These are phyloP conservation scores for Coniferiporia weirii DNA, from an alignment of 1,284 basidiomycete species.

Conservation along the genomic window DNA sequence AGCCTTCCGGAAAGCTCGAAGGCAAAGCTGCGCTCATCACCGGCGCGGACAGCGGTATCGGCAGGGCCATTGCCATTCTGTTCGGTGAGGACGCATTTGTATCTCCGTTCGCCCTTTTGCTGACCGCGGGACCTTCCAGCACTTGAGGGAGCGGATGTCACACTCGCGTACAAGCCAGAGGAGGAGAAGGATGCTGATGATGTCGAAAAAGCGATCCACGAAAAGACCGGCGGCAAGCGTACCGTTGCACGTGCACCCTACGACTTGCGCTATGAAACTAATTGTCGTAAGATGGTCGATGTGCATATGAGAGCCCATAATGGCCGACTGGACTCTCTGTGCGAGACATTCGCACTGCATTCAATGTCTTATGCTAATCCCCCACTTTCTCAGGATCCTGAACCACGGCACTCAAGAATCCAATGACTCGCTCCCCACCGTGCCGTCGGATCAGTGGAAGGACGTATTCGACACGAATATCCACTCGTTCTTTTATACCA, in stretches of 20 bases:
- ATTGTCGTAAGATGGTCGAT: conserved; percentile 38
- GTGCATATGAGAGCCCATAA: conserved; percentile 36
- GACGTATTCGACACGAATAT: conserved; percentile 47
- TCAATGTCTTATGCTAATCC: conserved; percentile 1
- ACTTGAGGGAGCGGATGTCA: conserved; percentile 53
- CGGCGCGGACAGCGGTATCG: conserved; percentile 48
- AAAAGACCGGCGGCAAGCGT: conserved; percentile 35
- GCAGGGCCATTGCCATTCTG: conserved; percentile 33
- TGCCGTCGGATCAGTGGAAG: conserved; percentile 46
- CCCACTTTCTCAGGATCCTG: conserved; percentile 34
- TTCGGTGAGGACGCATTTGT: conserved; percentile 28
- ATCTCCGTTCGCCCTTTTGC: conserved; percentile 18
- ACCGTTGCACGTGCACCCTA: conserved; percentile 37
- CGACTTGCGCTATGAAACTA: conserved; percentile 41
- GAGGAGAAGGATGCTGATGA: conserved; percentile 44
- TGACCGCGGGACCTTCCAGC: conserved; percentile 28
- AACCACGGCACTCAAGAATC: conserved; percentile 51
- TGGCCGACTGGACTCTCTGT: conserved; percentile 42
- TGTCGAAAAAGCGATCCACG: conserved; percentile 34
- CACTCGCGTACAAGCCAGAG: conserved; percentile 44
- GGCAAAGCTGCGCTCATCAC: conserved; percentile 45
- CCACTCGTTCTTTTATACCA: conserved; percentile 50
- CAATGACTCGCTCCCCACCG: conserved; percentile 37
- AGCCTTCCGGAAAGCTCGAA: conserved; percentile 38
- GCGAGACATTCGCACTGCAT: conserved; percentile 13